A percentile compares a stretch with the other conserved stretches of the same genome.
phyloP scores from a whole-genome alignment of 306 rosid genomes.

The Medicago truncatula region MtrunA17r5.0-ANR NC_053045.1:50639001-50639500 shows the following conservation, averaged over 20 bases:
- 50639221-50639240: slow-evolving; percentile 25
- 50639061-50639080: too few relatives aligned
- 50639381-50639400: slow-evolving; percentile 66
- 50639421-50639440: slow-evolving; percentile 48
- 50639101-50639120: too few relatives aligned
- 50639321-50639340: neutral
- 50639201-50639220: slow-evolving; percentile 8
- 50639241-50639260: neutral
- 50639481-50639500: slow-evolving; percentile 37
- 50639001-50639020: too few relatives aligned
- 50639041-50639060: too few relatives aligned
- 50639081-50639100: too few relatives aligned
- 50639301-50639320: neutral
- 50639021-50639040: too few relatives aligned
- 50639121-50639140: neutral
- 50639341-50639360: slow-evolving; percentile 58
- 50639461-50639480: slow-evolving; percentile 55
- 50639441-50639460: slow-evolving; percentile 55
- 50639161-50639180: slow-evolving; percentile 46
- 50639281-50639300: neutral
- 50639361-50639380: slow-evolving; percentile 67
- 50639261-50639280: neutral
- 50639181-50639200: slow-evolving; percentile 43
- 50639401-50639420: slow-evolving; percentile 46
- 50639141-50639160: slow-evolving; percentile 48